Base-by-base conservation (phyloP, 129 eudicot genomes). In the Glebionis coronaria region DNA sequence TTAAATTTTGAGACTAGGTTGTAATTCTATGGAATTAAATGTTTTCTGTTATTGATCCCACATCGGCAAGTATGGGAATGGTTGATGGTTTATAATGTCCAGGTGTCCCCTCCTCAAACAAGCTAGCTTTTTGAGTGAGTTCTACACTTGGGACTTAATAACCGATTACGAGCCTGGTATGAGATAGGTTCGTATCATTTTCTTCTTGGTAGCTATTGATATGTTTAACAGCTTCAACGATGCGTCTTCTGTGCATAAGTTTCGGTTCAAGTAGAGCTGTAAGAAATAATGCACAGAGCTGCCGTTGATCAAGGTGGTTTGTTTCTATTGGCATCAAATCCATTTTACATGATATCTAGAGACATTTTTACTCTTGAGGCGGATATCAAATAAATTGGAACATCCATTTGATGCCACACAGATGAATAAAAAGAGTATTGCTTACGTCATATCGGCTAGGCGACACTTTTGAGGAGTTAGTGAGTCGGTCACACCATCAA, bases 381-480 rank as follows among this genome's bases (percentile, higher is more conserved):
- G 16, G 40, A 51, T 5, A 13, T 23, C 12, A 44, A 42, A 23
- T 47, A 23, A 5, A n/a, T 57, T 31, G 13, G 28, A 57, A 70
- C 75, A 27, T 70, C 14, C 18, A 31, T 35, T 61, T 31, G 47
- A 31, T 29, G 47, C 27, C 47, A 61, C 4, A 35, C 15, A 7
- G 35, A 42, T 61, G 44, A 44, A 47, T 40, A 35, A 69, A 44
- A 46, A 31, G 4, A 59, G 5, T 18, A 52, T 51, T 19, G 77
- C 84, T 75, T 72, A 91, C 98, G 98, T 92, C 16, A 77, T 68
- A 70, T 88, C 96, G 27, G 87, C 70, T 57, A 92, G 80, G 59
- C 98, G 84, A 70, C 96, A 92, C 69, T 16, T 71, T 10, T 88
- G 96, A 64, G 98, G 98, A 69, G 15, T 75, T n/a, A 88, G 72